A percentile compares a stretch with the other conserved stretches of the same genome.
Evolutionary conservation across 2,329 filamentous ascomycete genomes (phyloP).

Genomic region (Stachybotrys chlorohalonatus): DNA sequence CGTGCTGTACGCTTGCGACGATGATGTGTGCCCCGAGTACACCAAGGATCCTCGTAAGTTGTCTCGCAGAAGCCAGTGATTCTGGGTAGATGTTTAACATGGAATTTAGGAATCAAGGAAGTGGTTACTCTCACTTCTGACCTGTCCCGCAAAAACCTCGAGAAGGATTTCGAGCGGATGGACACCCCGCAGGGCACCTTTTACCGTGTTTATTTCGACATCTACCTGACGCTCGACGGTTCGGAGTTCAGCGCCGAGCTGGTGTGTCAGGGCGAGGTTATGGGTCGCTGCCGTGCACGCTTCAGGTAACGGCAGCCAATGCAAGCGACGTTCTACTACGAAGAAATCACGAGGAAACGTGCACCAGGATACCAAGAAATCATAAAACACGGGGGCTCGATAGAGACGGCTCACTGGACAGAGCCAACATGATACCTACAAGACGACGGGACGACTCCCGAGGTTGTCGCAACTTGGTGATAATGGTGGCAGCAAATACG

Average conservation of each 20-base stretch:
- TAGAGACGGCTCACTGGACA: neutral
- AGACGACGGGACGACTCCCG: neutral
- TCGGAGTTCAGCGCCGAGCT: constrained; percentile 97
- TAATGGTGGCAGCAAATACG: neutral
- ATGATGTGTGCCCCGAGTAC: constrained; percentile 96
- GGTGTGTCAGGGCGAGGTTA: constrained; percentile 98
- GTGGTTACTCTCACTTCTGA: constrained; percentile 96
- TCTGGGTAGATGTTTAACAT: constrained; percentile 14
- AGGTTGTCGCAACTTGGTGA: neutral
- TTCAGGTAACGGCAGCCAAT: constrained; percentile 50
- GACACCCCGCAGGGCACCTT: constrained; percentile 96
- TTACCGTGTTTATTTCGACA: constrained; percentile 73
- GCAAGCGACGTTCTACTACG: neutral
- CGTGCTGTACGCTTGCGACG: constrained; percentile 93
- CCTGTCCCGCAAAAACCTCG: constrained; percentile 92
- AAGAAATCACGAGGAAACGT: neutral
- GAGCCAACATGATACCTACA: constrained; percentile 1
- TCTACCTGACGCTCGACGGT: constrained; percentile 89
- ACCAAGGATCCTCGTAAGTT: constrained; percentile 97
- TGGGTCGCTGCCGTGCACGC: constrained; percentile 89
- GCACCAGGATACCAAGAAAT: neutral
- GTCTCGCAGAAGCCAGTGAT: too few species aligned
- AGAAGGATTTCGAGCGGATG: constrained; percentile 99
- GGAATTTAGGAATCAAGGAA: constrained; percentile 80
- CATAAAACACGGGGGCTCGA: neutral